phyloP scores from a whole-genome alignment of 768 basidiomycete species.

The Ramaria rubella region DNA sequence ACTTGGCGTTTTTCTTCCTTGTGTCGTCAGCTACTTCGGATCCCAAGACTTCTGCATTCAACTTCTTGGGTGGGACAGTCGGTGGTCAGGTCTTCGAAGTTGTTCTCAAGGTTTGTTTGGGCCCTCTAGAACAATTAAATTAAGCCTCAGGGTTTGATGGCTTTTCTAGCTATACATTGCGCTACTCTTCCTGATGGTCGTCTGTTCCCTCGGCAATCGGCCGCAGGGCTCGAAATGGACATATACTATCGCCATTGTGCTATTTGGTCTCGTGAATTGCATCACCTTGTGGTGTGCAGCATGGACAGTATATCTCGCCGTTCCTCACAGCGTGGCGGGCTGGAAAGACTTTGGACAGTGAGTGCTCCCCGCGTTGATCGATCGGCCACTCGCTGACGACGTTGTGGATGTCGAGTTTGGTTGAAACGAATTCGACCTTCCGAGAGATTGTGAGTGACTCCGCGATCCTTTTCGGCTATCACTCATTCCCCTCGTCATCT shows the following conservation, averaged over 20 bases:
- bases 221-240: slow-evolving; percentile 89
- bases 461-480: not conserved
- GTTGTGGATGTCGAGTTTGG: slow-evolving; percentile 37
- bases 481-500: not conserved
- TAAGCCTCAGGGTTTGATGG: not conserved
- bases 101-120: slow-evolving; percentile 46
- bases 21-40: slow-evolving; percentile 71
- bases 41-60: slow-evolving; percentile 61
- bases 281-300: slow-evolving; percentile 86
- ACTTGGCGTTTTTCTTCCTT: slow-evolving; percentile 89
- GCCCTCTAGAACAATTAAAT: not conserved
- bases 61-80: slow-evolving; percentile 66
- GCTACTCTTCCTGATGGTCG: slow-evolving; percentile 71
- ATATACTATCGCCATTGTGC: slow-evolving; percentile 65
- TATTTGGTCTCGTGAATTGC: slow-evolving; percentile 72
- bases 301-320: slow-evolving; percentile 82
- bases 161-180: slow-evolving; percentile 66
- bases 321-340: slow-evolving; percentile 64
- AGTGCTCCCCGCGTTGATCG: slow-evolving; percentile 20
- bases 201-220: slow-evolving; percentile 88
- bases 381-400: not conserved
- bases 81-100: slow-evolving; percentile 71
- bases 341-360: slow-evolving; percentile 73
- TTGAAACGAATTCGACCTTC: slow-evolving; percentile 61
- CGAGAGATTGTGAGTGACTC: slow-evolving; percentile 55